Conservation (phyloP, 1,139 yeast genomes). For the Sugiyamaella sp. region DNA sequence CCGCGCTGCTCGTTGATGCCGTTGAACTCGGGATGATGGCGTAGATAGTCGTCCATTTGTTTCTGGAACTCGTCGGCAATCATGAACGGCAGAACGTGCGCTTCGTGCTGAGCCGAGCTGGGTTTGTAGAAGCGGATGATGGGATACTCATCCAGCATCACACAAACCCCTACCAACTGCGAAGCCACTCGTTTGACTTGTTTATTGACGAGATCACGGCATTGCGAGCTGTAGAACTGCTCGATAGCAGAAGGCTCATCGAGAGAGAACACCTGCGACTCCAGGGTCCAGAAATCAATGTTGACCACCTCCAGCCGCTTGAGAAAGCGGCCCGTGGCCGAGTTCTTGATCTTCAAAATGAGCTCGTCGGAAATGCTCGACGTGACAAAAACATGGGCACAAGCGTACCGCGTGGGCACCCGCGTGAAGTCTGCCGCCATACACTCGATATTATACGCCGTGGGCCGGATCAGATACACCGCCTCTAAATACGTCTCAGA, state of each 20-base stretch:
- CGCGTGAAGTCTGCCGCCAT: conserved; percentile 59
- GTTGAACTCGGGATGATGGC: conserved; percentile 63
- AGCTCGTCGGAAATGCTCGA: conserved; percentile 49
- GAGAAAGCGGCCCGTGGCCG: conserved; percentile 33
- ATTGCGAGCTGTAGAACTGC: conserved; percentile 68
- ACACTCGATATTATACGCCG: conserved; percentile 57
- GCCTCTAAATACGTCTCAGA: conserved; percentile 59
- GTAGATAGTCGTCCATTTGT: conserved; percentile 73
- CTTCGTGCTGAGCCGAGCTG: conserved; percentile 35
- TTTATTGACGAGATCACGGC: conserved; percentile 60
- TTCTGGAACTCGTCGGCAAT: conserved; percentile 74
- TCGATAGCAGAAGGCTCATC: conserved; percentile 59
- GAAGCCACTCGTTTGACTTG: conserved; percentile 63
- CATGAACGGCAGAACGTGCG: conserved; percentile 68
- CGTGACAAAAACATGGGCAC: conserved; percentile 58
- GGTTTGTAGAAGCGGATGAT: conserved; percentile 65
- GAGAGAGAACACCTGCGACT: conserved; percentile 52
- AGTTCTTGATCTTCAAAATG: conserved; percentile 33
- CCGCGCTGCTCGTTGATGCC: conserved; percentile 52
- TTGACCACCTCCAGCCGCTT: conserved; percentile 34
- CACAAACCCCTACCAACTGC: conserved; percentile 69
- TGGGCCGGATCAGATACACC: conserved; percentile 60
- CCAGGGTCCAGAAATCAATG: conserved; percentile 53
- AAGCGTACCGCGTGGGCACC: conserved; percentile 57
- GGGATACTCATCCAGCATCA: conserved; percentile 86